phyloP scores from a whole-genome alignment of 345 rosid species.

The Psidium guajava region DNA sequence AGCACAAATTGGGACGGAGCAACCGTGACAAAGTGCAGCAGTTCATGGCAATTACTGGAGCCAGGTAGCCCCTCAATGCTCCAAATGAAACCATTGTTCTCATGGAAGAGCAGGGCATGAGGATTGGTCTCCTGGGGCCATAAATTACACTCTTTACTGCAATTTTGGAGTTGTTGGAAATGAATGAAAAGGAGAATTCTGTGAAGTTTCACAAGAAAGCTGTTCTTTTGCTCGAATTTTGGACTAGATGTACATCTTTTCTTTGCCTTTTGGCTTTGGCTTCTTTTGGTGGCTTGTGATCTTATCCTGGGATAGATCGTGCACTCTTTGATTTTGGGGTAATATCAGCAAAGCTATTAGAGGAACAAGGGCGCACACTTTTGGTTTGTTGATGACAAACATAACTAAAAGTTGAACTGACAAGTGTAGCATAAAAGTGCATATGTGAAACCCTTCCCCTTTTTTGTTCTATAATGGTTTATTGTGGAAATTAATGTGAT shows the following conservation, averaged over 20 bases:
- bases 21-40: slow-evolving; percentile 91
- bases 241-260: neutral
- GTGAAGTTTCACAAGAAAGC: neutral
- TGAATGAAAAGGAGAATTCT: neutral
- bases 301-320: neutral
- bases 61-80: slow-evolving; percentile 38
- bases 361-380: neutral
- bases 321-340: neutral
- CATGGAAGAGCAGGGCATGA: neutral
- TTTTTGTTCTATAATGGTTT: neutral
- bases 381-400: neutral
- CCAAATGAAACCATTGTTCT: neutral
- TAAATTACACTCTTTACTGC: neutral
- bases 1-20: slow-evolving; percentile 78
- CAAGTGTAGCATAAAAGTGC: neutral
- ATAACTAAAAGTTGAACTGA: neutral
- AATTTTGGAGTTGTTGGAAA: neutral
- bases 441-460: neutral
- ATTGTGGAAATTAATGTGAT: neutral
- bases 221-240: neutral
- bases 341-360: neutral
- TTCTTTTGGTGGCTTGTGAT: neutral
- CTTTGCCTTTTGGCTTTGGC: neutral
- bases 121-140: neutral
- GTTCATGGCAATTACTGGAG: slow-evolving; percentile 78